These are phyloP conservation scores for Evernia prunastri DNA, from an alignment of 495 filamentous ascomycete genomes.

Conservation along the genomic window DNA sequence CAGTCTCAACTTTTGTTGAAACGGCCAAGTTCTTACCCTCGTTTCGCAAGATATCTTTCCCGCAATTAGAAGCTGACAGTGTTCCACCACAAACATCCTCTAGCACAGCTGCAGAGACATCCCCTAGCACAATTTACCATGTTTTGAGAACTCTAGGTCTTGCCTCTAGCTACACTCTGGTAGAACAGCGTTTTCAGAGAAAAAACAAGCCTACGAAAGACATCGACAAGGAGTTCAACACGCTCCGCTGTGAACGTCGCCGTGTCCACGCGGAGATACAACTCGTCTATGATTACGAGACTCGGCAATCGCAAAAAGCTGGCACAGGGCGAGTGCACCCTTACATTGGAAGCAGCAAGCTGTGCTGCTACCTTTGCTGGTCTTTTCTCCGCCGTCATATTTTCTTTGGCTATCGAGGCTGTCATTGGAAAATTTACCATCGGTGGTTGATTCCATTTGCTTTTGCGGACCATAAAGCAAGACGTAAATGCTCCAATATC, in stretches of 20 bases:
- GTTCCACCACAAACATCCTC: too few species aligned
- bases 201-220: not conserved
- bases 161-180: too few species aligned
- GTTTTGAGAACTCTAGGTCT: too few species aligned
- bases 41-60: not conserved
- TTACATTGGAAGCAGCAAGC: slow-evolving; percentile 9
- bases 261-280: slow-evolving; percentile 9
- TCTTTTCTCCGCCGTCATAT: not conserved
- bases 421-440: not conserved
- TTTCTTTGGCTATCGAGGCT: not conserved
- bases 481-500: not conserved
- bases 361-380: slow-evolving; percentile 4
- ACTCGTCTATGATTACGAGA: not conserved
- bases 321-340: not conserved
- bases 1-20: not conserved
- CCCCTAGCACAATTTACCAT: too few species aligned
- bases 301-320: not conserved
- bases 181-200: not conserved
- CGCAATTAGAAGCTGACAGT: too few species aligned
- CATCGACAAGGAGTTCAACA: not conserved
- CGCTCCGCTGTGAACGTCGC: not conserved
- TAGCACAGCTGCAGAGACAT: too few species aligned
- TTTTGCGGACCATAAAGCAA: not conserved
- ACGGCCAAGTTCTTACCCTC: not conserved
- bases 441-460: not conserved